phyloP scores from a whole-genome alignment of 495 filamentous ascomycete species.

The Hyaloscypha variabilis region DNA sequence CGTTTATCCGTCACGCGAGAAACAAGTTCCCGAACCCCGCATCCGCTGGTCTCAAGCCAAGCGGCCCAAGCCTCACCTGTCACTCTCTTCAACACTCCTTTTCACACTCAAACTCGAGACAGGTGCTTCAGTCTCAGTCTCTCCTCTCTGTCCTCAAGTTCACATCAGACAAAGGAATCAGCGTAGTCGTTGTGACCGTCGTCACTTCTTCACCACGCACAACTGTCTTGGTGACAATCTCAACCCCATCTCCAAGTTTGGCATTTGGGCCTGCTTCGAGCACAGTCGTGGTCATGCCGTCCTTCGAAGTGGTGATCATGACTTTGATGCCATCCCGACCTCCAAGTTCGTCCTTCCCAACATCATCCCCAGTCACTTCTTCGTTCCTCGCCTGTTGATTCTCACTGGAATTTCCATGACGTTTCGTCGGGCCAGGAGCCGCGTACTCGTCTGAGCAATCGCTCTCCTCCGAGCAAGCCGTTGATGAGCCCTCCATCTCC shows the following conservation, averaged over 20 bases:
- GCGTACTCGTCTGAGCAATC: neutral
- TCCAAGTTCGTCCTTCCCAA: neutral
- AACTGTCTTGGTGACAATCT: constrained; percentile 21
- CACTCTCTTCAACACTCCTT: too few species aligned
- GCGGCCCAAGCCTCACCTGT: too few species aligned
- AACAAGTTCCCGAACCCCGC: too few species aligned
- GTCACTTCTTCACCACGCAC: neutral
- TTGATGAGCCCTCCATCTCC: neutral
- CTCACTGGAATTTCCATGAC: neutral
- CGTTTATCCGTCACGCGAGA: too few species aligned
- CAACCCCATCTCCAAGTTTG: constrained; percentile 1
- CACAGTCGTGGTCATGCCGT: neutral
- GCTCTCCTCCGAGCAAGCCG: neutral
- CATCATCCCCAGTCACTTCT: neutral
- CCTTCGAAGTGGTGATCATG: constrained; percentile 6
- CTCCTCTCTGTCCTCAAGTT: neutral
- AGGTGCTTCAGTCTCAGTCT: neutral
- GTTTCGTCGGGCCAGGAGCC: neutral
- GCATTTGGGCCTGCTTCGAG: neutral
- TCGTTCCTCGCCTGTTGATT: neutral
- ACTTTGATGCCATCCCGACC: neutral
- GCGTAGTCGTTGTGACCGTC: constrained; percentile 14
- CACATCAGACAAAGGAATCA: neutral
- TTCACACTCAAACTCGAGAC: neutral
- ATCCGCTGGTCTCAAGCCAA: too few species aligned